phyloP scores from a whole-genome alignment of 305 asterid species.

The Fraxinus baroniana region DNA sequence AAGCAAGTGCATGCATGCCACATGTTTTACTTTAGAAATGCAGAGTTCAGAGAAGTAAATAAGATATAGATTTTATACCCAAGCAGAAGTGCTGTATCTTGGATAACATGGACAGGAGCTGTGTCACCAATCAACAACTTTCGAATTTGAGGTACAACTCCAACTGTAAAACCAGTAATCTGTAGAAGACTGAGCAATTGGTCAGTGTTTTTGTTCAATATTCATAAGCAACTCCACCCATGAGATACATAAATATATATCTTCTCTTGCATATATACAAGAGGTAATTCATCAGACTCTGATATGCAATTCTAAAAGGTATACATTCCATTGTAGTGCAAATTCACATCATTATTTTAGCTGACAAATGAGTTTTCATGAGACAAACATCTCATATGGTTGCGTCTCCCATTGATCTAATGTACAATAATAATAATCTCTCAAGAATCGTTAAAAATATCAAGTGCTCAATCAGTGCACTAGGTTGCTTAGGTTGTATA shows the following conservation, averaged over 20 bases:
- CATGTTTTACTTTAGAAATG: neutral
- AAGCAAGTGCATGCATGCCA: neutral
- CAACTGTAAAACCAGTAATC: slow-evolving; percentile 78
- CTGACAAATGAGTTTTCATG: neutral
- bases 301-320: neutral
- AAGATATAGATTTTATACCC: slow-evolving; percentile 50
- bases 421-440: neutral
- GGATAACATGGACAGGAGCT: slow-evolving; percentile 80
- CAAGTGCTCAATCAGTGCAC: neutral
- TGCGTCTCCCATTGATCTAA: neutral
- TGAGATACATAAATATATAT: neutral
- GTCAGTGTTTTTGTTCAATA: neutral
- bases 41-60: neutral
- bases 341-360: neutral
- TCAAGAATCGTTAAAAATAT: neutral
- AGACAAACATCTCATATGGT: neutral
- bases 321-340: neutral
- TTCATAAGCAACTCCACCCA: neutral
- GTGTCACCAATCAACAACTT: slow-evolving; percentile 58
- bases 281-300: neutral
- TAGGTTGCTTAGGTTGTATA: neutral
- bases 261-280: neutral
- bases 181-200: slow-evolving; percentile 27
- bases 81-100: slow-evolving; percentile 63
- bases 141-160: slow-evolving; percentile 69